Percentiles rank a stretch among this genome's conserved stretches.
These are phyloP conservation scores for Spathaspora arborariae DNA, from an alignment of 805 yeast genomes.

Conservation along the genomic window DNA sequence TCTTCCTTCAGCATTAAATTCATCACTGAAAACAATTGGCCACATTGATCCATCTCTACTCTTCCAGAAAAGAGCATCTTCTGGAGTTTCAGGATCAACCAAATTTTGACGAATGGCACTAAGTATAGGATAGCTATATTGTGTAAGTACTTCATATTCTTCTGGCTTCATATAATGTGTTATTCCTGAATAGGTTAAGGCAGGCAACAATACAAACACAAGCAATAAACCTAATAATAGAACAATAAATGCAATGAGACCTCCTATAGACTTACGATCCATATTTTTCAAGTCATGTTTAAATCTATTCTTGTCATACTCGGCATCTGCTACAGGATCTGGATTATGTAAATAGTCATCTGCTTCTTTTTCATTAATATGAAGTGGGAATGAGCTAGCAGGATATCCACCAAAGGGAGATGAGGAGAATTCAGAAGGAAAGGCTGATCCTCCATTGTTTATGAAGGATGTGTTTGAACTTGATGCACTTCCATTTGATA, in stretches of 20 bases:
- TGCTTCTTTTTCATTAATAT: slow-evolving; percentile 88
- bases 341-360: slow-evolving; percentile 97
- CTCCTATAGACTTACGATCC: slow-evolving; percentile 61
- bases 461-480: slow-evolving; percentile 9
- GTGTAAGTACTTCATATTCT: slow-evolving; percentile 44
- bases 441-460: slow-evolving; percentile 19
- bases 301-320: slow-evolving; percentile 70
- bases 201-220: slow-evolving; percentile 80
- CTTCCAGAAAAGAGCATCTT: slow-evolving; percentile 20
- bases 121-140: slow-evolving; percentile 34
- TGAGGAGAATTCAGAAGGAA: slow-evolving; percentile 68
- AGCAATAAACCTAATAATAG: slow-evolving; percentile 59
- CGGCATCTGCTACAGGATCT: slow-evolving; percentile 89
- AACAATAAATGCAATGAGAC: slow-evolving; percentile 55
- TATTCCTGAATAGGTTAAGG: slow-evolving; percentile 76
- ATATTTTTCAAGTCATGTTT: slow-evolving; percentile 58
- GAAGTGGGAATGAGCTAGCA: slow-evolving; percentile 84
- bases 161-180: slow-evolving; percentile 26
- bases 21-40: slow-evolving; percentile 36
- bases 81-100: slow-evolving; percentile 39
- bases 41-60: slow-evolving; percentile 26
- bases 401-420: slow-evolving; percentile 98
- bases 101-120: slow-evolving; percentile 31
- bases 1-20: slow-evolving; percentile 40
- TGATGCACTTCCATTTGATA: slow-evolving; percentile 9